Evolutionary conservation across 108 stramenopile genomes (phyloP), one percentile per base, ranked within the genome.

Genomic region (Pseudonitzschia multiseries): DNA sequence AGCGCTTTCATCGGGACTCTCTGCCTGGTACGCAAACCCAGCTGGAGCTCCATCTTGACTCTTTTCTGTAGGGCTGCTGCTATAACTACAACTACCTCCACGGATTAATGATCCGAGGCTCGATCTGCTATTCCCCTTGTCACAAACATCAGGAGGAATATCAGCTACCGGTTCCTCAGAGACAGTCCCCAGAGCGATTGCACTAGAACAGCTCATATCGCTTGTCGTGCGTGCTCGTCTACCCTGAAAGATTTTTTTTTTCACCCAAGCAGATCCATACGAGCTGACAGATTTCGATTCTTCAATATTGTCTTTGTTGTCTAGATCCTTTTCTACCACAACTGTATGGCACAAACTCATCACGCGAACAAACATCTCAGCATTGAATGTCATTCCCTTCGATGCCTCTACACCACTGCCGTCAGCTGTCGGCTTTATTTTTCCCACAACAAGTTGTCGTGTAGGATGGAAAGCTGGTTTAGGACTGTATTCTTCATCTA

Each of bases 311-410:
- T 71, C 52, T 8, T 53, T 68, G 52, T 65, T 42, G 67, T 87
- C 91, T 9, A 87, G 65, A 78, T 92, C 90, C 56, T 93, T 91
- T 70, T 96, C 96, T 2, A 94, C 90, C 22, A 96, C 92, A 32
- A 96, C 96, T 21, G 96, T 96, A 83, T 96, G 93, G 64, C 96
- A 96, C 31, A 94, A 79, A 62, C 88, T 87, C 91, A 96, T 79
- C 21, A 93, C 88, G 13, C 93, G 83, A 21, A 96, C 71, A 66
- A 96, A 96, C 89, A 95, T 91, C 77, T 95, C 94, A 24, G 91
- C 86, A 70, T 94, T 92, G 70, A 94, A 92, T 12, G 89, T 91
- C 31, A 82, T 61, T 20, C 62, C 71, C 20, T 41, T 62, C 18
- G 64, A 46, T 41, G 59, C 20, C 29, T n/a, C 42, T 36, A 41